Conservation (phyloP, 495 filamentous ascomycete species). For the Neurospora sp. region DNA sequence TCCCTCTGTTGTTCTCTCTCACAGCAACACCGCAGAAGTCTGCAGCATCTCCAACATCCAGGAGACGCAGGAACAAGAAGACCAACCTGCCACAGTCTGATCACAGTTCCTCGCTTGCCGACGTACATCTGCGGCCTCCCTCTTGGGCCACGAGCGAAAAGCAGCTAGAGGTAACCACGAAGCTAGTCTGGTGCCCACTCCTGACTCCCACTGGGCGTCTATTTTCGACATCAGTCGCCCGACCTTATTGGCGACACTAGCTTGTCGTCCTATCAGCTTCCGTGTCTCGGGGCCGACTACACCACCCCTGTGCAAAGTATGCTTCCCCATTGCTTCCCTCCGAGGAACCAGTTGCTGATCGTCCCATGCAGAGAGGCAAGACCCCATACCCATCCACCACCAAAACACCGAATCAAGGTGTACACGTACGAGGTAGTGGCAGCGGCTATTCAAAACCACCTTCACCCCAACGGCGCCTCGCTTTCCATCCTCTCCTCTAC, state of each 20-base stretch:
- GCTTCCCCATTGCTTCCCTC: conserved; percentile 10
- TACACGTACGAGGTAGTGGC: conserved; percentile 15
- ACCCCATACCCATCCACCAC: conserved; percentile 4
- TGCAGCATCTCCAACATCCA: not conserved
- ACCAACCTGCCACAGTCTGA: conserved; percentile 4
- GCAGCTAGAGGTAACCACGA: conserved; percentile 7
- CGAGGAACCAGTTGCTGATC: conserved; percentile 20
- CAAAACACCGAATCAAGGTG: conserved; percentile 10
- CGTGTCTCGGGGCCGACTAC: conserved; percentile 1
- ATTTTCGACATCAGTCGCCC: conserved; percentile 26
- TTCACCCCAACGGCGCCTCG: conserved; percentile 27
- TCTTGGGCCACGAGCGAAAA: conserved; percentile 10
- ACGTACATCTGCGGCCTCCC: conserved; percentile 15
- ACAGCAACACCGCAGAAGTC: not conserved
- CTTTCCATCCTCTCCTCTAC: conserved; percentile 23
- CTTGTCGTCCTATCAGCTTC: conserved; percentile 24
- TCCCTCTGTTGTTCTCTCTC: not conserved
- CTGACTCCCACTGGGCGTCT: conserved; percentile 25
- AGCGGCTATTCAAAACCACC: conserved; percentile 48
- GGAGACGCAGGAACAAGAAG: conserved; percentile 11
- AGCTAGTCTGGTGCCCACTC: conserved; percentile 16
- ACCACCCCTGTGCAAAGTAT: conserved; percentile 20
- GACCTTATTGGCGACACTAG: conserved; percentile 21
- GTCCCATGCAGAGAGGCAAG: conserved; percentile 25
- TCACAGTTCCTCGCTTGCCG: conserved; percentile 7